phyloP scores from a whole-genome alignment of 352 stramenopile genomes.

The Phytophthora idaei region DNA sequence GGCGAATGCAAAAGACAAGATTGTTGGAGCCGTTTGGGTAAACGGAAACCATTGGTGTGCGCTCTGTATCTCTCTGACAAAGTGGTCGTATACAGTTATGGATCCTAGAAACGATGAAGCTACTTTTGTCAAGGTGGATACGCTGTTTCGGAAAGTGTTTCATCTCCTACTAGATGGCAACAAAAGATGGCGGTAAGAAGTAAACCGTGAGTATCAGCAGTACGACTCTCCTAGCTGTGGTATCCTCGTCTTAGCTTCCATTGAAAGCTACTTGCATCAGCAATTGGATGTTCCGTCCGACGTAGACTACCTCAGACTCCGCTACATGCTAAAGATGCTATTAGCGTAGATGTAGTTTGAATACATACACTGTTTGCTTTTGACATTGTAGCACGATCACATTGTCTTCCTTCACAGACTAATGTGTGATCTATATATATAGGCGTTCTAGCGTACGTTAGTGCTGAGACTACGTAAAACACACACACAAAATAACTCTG shows the following conservation, averaged over 20 bases:
- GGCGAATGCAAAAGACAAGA: background rate
- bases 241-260: background rate
- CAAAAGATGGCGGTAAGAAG: background rate
- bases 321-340: no score
- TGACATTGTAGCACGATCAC: no score
- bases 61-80: background rate
- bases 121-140: no score
- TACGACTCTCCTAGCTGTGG: background rate
- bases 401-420: no score
- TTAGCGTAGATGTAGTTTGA: no score
- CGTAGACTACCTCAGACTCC: background rate
- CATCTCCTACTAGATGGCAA: background rate
- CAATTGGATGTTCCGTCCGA: background rate
- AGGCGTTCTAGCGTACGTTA: no score
- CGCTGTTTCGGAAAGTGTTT: background rate
- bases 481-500: no score
- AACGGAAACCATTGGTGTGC: background rate
- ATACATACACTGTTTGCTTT: no score
- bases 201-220: background rate
- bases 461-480: no score
- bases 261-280: background rate
- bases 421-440: no score
- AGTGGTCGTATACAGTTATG: background rate
- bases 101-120: background rate
- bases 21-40: background rate